Evolutionary conservation across 2,329 filamentous ascomycete genomes (phyloP).

Genomic region (Penicillium aurantiogriseum): DNA sequence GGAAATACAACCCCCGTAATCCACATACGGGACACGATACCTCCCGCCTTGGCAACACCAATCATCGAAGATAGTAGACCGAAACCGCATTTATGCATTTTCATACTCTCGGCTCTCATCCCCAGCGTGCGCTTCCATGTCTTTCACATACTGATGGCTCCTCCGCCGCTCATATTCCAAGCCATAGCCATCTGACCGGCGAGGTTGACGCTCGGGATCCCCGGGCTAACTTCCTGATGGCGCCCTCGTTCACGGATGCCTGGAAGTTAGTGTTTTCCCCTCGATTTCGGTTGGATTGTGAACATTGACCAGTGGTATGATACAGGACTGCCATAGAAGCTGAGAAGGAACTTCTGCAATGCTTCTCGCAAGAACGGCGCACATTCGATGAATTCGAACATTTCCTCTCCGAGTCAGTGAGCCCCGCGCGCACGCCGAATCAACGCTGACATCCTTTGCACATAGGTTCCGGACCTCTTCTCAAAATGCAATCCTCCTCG

Average conservation of each 20-base stretch:
- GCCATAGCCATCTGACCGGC: conserved; percentile 59
- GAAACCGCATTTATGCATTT: conserved; percentile 12
- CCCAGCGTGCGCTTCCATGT: conserved; percentile 1
- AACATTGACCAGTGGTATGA: conserved; percentile 12
- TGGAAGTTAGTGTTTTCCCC: conserved; percentile 49
- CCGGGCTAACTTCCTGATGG: conserved; percentile 40
- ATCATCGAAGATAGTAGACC: background rate
- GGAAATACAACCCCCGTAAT: background rate
- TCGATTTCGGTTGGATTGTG: conserved; percentile 13
- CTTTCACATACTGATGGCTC: conserved; percentile 51
- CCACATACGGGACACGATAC: conserved; percentile 3
- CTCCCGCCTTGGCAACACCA: conserved; percentile 14
- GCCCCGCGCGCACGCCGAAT: conserved; percentile 9
- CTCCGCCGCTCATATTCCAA: conserved; percentile 50
- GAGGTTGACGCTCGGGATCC: conserved; percentile 53
- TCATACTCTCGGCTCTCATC: conserved; percentile 12
- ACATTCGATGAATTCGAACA: conserved; percentile 52
- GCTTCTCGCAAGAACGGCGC: conserved; percentile 51
- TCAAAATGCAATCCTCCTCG: conserved; percentile 68
- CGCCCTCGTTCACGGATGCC: conserved; percentile 49
- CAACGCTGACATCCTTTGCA: conserved; percentile 17
- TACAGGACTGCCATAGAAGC: conserved; percentile 42
- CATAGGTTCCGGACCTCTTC: conserved; percentile 68
- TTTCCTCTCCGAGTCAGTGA: conserved; percentile 41
- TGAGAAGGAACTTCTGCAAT: conserved; percentile 50